These are phyloP conservation scores for Ploettnerulaceae sp. DNA, from an alignment of 2,329 filamentous ascomycete genomes.

Conservation along the genomic window DNA sequence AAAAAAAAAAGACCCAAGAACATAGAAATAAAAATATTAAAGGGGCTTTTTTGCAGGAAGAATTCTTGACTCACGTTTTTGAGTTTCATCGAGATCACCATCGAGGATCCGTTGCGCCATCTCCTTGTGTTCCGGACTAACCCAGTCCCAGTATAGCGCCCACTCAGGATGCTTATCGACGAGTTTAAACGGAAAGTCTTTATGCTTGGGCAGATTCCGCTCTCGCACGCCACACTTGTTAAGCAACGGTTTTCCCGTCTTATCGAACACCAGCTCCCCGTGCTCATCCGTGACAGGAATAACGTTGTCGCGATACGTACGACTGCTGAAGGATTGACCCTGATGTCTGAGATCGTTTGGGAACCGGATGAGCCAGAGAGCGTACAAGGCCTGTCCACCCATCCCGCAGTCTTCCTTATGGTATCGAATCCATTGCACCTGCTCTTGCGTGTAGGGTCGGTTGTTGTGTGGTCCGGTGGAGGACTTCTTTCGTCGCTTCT, in stretches of 20 bases:
- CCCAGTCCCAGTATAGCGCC: slow-evolving; percentile 16
- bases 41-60: too few relatives aligned
- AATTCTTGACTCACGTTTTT: neutral
- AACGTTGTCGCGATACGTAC: slow-evolving; percentile 9
- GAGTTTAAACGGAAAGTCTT: slow-evolving; percentile 7
- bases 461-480: neutral
- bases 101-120: slow-evolving; percentile 10
- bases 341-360: neutral
- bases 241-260: neutral
- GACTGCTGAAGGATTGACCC: neutral
- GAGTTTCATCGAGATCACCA: neutral
- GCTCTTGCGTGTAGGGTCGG: slow-evolving; percentile 7
- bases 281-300: neutral
- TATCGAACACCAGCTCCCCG: neutral
- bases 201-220: neutral
- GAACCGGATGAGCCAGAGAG: slow-evolving; percentile 1
- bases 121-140: slow-evolving; percentile 6
- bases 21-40: too few relatives aligned
- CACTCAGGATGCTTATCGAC: slow-evolving; percentile 11
- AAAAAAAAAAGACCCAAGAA: too few relatives aligned
- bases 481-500: neutral
- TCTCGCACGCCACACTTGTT: neutral
- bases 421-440: slow-evolving; percentile 13
- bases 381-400: neutral
- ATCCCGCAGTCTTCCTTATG: neutral